Percentiles rank a stretch among this genome's conserved stretches.
Conservation (phyloP, 176 grass and related monocot genomes). For the Carex myosuroides region DNA sequence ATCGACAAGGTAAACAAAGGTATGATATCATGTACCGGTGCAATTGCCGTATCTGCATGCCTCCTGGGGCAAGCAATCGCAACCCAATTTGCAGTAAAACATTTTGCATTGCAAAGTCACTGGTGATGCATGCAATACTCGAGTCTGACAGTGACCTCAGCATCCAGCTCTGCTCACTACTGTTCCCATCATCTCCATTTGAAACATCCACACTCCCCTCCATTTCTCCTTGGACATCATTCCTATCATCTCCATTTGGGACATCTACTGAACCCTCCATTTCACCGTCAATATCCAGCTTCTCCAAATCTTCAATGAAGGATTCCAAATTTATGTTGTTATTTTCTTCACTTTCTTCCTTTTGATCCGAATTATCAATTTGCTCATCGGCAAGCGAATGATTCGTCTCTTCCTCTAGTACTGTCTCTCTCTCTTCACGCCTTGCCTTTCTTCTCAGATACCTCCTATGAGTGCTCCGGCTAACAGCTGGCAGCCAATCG, state of each 20-base stretch:
- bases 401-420: conserved; percentile 25
- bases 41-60: conserved; percentile 87
- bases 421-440: conserved; percentile 40
- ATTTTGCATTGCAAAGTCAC: conserved; percentile 98
- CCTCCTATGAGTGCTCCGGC: conserved; percentile 86
- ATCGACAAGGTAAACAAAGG: neutral
- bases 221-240: conserved; percentile 40
- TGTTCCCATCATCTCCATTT: conserved; percentile 39
- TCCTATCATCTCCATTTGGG: conserved; percentile 36
- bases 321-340: neutral
- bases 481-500: conserved; percentile 79
- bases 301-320: neutral
- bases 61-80: conserved; percentile 74
- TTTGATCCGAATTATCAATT: conserved; percentile 1
- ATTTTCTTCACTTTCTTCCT: conserved; percentile 14
- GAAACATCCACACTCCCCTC: conserved; percentile 35
- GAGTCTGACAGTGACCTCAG: conserved; percentile 92
- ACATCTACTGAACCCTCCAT: conserved; percentile 29
- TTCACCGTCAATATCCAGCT: conserved; percentile 5
- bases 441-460: conserved; percentile 74
- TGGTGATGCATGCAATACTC: conserved; percentile 75
- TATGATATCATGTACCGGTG: conserved; percentile 49
- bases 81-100: conserved; percentile 95
- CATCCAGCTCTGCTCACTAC: conserved; percentile 81
- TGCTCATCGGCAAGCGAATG: conserved; percentile 16